Evolutionary conservation across 2,329 filamentous ascomycete genomes (phyloP).

Genomic region (Eutypella sp.): DNA sequence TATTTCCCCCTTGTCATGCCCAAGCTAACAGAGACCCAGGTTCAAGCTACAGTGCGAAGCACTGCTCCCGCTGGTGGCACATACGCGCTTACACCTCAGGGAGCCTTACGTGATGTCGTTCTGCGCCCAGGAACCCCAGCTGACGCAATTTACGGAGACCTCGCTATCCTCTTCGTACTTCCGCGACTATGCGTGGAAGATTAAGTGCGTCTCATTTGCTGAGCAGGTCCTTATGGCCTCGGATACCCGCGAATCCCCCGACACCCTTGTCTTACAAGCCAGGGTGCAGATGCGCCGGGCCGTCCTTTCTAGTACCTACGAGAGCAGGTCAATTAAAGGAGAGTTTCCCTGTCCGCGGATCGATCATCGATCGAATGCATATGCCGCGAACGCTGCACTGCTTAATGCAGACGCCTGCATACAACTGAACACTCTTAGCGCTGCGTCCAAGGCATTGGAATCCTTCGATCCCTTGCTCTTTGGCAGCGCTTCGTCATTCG

Average conservation of each 20-base stretch:
- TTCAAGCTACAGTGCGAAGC: background rate
- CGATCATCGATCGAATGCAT: background rate
- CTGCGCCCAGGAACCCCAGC: background rate
- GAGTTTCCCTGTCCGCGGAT: background rate
- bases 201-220: background rate
- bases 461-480: background rate
- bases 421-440: background rate
- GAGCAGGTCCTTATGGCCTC: background rate
- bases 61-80: background rate
- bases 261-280: background rate
- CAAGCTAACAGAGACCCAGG: background rate
- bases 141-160: background rate
- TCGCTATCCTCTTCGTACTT: background rate
- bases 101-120: background rate
- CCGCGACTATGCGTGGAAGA: background rate
- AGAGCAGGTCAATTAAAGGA: background rate
- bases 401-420: background rate
- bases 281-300: background rate
- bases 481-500: background rate
- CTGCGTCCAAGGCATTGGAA: background rate
- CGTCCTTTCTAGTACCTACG: background rate
- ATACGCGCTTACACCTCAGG: background rate
- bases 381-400: background rate
- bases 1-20: background rate
- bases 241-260: background rate